Evolutionary conservation across 306 rosid genomes (phyloP).

Genomic region (Potentilla sterilis): DNA sequence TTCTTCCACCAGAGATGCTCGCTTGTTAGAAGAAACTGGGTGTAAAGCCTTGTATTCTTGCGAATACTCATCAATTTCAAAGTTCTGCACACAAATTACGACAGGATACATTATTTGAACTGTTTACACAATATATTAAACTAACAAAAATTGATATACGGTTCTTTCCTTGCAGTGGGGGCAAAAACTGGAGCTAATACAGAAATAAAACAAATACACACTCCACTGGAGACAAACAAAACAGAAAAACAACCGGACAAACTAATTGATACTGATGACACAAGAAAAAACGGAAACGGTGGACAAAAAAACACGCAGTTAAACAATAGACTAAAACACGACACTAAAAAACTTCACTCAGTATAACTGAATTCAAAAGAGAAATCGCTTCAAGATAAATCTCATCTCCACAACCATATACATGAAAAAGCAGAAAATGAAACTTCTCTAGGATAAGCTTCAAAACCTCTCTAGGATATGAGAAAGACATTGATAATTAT

Average conservation of each 20-base stretch:
- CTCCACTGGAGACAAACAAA: neutral
- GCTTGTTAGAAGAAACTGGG: conserved; percentile 78
- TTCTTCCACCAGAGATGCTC: conserved; percentile 65
- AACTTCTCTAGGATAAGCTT: too few species aligned
- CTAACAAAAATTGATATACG: neutral
- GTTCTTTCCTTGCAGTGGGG: neutral
- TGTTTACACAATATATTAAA: neutral
- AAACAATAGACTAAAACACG: neutral
- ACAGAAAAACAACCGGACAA: neutral
- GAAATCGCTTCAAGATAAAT: neutral
- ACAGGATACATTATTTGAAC: conserved; percentile 5
- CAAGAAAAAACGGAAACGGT: neutral
- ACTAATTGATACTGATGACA: neutral
- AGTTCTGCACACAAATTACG: conserved; percentile 54
- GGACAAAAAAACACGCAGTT: neutral
- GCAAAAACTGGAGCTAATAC: neutral
- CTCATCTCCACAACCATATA: neutral
- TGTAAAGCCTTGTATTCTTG: conserved; percentile 75
- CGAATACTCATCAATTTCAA: conserved; percentile 62
- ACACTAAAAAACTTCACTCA: neutral
- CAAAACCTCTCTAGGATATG: neutral
- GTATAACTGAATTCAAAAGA: neutral
- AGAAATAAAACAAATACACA: neutral
- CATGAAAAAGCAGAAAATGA: too few species aligned
- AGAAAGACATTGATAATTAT: neutral